These are phyloP conservation scores for Abelmoschus esculentus DNA, from an alignment of 345 rosid genomes.

Conservation along the genomic window DNA sequence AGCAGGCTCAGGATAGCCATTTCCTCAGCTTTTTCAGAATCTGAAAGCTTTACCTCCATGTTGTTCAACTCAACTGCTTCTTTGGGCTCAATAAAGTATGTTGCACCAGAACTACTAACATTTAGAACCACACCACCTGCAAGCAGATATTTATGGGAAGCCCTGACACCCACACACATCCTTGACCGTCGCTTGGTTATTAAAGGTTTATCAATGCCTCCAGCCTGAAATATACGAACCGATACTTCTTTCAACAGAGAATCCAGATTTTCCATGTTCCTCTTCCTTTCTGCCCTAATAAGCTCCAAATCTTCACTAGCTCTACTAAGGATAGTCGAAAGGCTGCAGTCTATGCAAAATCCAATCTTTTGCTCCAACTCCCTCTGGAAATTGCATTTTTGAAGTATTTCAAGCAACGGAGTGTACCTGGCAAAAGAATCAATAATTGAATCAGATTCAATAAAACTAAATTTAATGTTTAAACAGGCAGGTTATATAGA, in stretches of 20 bases:
- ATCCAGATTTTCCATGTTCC: conserved; percentile 59
- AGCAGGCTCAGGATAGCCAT: conserved; percentile 64
- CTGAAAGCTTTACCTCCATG: conserved; percentile 68
- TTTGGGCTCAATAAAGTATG: conserved; percentile 86
- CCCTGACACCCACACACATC: conserved; percentile 73
- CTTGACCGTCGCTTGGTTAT: conserved; percentile 71
- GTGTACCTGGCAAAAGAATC: conserved; percentile 33
- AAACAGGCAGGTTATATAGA: background rate
- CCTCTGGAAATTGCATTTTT: conserved; percentile 44
- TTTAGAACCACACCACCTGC: conserved; percentile 55
- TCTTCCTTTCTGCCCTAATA: conserved; percentile 62
- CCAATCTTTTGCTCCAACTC: conserved; percentile 56
- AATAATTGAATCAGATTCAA: conserved; percentile 14
- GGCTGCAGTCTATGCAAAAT: conserved; percentile 75
- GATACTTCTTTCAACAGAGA: conserved; percentile 55
- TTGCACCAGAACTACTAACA: conserved; percentile 75
- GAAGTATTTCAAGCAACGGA: conserved; percentile 51
- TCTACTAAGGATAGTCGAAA: conserved; percentile 57
- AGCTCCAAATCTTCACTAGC: conserved; percentile 90
- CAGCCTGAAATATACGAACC: conserved; percentile 45
- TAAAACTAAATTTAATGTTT: background rate
- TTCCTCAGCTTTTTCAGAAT: conserved; percentile 68
- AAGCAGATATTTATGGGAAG: conserved; percentile 57
- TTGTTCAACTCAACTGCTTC: conserved; percentile 88
- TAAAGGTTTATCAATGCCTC: conserved; percentile 64